Percentiles rank a stretch among this genome's conserved stretches.
Conservation (phyloP, 2,329 filamentous ascomycete species). For the Rhynchosporium graminicola region DNA sequence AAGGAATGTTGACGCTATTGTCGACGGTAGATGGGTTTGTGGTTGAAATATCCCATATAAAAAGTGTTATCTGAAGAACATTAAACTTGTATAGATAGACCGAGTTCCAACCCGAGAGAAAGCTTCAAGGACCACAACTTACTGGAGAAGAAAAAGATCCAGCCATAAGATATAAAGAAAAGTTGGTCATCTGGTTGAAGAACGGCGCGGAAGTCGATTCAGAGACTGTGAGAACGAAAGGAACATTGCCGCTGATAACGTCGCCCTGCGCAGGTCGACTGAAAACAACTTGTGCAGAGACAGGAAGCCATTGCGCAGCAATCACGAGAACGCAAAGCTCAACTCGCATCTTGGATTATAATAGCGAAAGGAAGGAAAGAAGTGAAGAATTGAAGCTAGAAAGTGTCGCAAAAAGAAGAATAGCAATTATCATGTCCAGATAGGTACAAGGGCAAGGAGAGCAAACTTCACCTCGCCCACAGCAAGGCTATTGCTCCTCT, state of each 20-base stretch:
- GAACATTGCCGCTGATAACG: slow-evolving; percentile 20
- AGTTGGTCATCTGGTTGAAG: slow-evolving; percentile 25
- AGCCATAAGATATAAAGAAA: slow-evolving; percentile 20
- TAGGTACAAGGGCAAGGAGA: background rate
- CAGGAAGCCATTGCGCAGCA: slow-evolving; percentile 16
- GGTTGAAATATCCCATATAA: slow-evolving; percentile 22
- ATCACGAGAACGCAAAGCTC: slow-evolving; percentile 14
- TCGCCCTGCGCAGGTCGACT: slow-evolving; percentile 17
- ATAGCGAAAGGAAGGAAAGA: slow-evolving; percentile 4
- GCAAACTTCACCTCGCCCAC: background rate
- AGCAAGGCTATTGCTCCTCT: slow-evolving; percentile 2
- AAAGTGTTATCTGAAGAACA: slow-evolving; percentile 17
- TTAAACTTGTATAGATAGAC: slow-evolving; percentile 4
- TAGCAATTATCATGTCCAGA: background rate
- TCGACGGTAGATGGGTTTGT: slow-evolving; percentile 22
- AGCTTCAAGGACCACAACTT: slow-evolving; percentile 7
- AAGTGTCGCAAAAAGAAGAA: background rate
- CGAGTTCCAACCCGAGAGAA: too few species aligned
- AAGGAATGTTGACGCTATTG: slow-evolving; percentile 22
- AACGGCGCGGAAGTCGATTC: slow-evolving; percentile 22
- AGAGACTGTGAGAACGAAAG: slow-evolving; percentile 20
- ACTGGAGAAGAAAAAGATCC: slow-evolving; percentile 23
- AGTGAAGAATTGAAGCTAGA: background rate
- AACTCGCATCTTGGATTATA: slow-evolving; percentile 19
- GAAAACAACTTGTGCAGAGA: slow-evolving; percentile 23